Percentiles rank a stretch among this genome's conserved stretches.
Conservation (phyloP, 176 grass and related monocot genomes). For the Otatea glauca region DNA sequence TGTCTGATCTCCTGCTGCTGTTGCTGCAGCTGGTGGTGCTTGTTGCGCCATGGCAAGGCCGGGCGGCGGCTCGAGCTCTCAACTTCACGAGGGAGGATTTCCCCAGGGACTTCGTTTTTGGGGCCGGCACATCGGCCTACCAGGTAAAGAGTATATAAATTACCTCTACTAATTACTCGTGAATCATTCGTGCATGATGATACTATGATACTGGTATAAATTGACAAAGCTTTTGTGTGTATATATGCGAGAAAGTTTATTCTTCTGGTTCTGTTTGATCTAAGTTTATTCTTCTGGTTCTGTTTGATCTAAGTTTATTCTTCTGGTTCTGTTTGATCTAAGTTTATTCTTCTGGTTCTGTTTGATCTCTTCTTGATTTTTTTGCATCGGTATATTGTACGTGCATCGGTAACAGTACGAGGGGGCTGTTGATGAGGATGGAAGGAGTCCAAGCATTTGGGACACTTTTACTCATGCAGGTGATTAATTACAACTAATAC, state of each 20-base stretch:
- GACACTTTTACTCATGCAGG: slow-evolving; percentile 77
- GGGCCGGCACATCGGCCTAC: slow-evolving; percentile 81
- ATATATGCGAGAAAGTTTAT: too few species aligned
- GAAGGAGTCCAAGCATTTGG: slow-evolving; percentile 74
- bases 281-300: too few species aligned
- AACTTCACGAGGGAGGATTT: slow-evolving; percentile 77
- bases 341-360: too few species aligned
- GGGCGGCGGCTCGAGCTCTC: slow-evolving; percentile 40
- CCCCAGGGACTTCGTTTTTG: slow-evolving; percentile 73
- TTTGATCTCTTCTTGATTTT: not conserved
- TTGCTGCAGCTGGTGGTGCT: not conserved
- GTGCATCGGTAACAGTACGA: slow-evolving; percentile 57
- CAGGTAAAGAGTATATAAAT: slow-evolving; percentile 40
- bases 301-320: too few species aligned
- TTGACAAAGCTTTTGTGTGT: not conserved
- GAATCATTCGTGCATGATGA: too few species aligned
- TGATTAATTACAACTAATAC: slow-evolving; percentile 5
- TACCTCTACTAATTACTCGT: too few species aligned
- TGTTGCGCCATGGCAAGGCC: slow-evolving; percentile 43
- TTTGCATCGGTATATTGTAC: not conserved
- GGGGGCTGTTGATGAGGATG: slow-evolving; percentile 69
- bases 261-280: too few species aligned
- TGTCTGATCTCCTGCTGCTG: not conserved
- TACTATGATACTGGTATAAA: too few species aligned
- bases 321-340: too few species aligned